A percentile compares a stretch with the other conserved stretches of the same genome.
Evolutionary conservation across 805 yeast genomes (phyloP).

Genomic region (Kregervanrija pseudodelftensis): DNA sequence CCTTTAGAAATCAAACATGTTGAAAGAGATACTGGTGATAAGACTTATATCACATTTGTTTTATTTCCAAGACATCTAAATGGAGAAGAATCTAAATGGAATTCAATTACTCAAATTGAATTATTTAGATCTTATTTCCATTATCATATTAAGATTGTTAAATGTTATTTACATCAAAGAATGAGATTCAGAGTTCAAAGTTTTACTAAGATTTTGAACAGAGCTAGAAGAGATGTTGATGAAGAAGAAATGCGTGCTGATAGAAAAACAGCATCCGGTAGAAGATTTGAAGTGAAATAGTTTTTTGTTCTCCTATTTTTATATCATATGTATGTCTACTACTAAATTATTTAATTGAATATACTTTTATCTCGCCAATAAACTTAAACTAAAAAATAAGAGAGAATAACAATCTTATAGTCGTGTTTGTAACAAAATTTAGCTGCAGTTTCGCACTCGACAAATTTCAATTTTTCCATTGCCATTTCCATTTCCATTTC

Average conservation of each 20-base stretch:
- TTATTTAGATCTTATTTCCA: slow-evolving; percentile 95
- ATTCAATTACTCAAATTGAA: slow-evolving; percentile 85
- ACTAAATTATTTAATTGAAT: too few relatives aligned
- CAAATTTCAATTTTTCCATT: too few relatives aligned
- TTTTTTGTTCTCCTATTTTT: background rate
- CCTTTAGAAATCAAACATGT: slow-evolving; percentile 73
- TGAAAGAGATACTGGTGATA: slow-evolving; percentile 26
- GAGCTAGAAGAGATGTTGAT: slow-evolving; percentile 91
- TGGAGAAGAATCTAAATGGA: slow-evolving; percentile 60
- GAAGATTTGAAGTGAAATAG: slow-evolving; percentile 45
- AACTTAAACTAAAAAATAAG: too few relatives aligned
- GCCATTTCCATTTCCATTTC: too few relatives aligned
- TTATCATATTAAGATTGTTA: slow-evolving; percentile 96
- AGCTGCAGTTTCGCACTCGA: too few relatives aligned
- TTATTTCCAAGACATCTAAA: slow-evolving; percentile 75
- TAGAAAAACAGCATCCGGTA: slow-evolving; percentile 67
- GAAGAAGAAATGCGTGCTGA: slow-evolving; percentile 48
- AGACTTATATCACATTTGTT: slow-evolving; percentile 55
- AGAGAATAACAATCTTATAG: too few relatives aligned
- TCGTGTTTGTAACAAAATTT: too few relatives aligned
- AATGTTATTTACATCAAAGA: slow-evolving; percentile 96
- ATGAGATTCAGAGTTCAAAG: slow-evolving; percentile 95
- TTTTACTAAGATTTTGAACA: slow-evolving; percentile 87
- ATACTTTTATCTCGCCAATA: too few relatives aligned
- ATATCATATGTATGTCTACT: too few relatives aligned